phyloP scores from a whole-genome alignment of 352 stramenopile species.

The Pythium aristosporum region DNA sequence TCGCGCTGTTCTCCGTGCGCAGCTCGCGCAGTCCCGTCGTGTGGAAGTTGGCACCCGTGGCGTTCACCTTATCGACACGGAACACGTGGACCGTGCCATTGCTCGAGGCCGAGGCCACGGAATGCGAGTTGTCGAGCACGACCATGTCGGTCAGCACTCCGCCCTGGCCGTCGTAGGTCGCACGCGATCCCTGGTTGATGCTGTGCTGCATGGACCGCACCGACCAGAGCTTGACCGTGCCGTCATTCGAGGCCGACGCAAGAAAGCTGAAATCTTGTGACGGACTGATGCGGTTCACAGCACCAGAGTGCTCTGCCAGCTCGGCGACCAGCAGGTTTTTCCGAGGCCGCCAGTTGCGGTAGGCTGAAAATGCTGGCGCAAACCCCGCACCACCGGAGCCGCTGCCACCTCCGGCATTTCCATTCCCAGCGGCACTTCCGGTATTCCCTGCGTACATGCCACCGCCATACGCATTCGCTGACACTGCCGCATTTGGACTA shows the following conservation, averaged over 20 bases:
- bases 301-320: conserved; percentile 90
- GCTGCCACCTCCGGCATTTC: conserved; percentile 25
- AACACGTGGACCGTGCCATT: conserved; percentile 95
- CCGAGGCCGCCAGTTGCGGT: conserved; percentile 79
- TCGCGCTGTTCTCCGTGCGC: conserved; percentile 84
- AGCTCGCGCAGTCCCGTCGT: conserved; percentile 72
- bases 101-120: conserved; percentile 89
- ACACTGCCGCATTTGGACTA: conserved; percentile 11
- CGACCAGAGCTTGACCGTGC: conserved; percentile 95
- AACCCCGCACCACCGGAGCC: conserved; percentile 19
- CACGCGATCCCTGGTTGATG: conserved; percentile 90
- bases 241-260: conserved; percentile 94
- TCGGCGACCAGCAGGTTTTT: conserved; percentile 84
- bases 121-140: conserved; percentile 96
- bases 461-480: conserved; percentile 4
- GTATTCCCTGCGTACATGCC: conserved; percentile 11
- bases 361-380: conserved; percentile 47
- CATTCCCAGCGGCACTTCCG: conserved; percentile 18
- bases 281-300: conserved; percentile 92
- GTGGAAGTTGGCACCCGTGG: conserved; percentile 68
- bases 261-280: conserved; percentile 96
- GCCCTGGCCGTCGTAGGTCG: conserved; percentile 93
- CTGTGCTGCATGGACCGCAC: conserved; percentile 92
- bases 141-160: conserved; percentile 92
- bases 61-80: conserved; percentile 91